Evolutionary conservation across 768 basidiomycete species (phyloP).

Genomic region (Hydnum rufescens): DNA sequence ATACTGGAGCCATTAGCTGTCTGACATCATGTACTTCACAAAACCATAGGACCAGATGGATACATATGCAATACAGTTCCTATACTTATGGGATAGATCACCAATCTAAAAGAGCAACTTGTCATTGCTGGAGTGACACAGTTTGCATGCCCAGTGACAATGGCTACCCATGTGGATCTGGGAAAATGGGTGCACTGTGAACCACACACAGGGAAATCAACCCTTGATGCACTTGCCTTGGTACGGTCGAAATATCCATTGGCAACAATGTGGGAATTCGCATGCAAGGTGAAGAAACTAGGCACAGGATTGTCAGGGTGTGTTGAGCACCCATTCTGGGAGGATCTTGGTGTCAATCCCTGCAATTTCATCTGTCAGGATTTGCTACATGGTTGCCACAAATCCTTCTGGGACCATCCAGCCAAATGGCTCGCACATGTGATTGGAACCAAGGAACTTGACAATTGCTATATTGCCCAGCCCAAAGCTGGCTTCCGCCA

Average conservation of each 20-base stretch:
- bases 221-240: background rate
- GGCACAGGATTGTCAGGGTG: constrained; percentile 12
- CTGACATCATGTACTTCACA: constrained; percentile 16
- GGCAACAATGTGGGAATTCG: constrained; percentile 26
- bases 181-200: background rate
- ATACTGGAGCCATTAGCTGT: constrained; percentile 19
- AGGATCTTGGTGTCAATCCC: constrained; percentile 12
- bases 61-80: constrained; percentile 17
- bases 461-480: constrained; percentile 11
- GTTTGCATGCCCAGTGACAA: constrained; percentile 7
- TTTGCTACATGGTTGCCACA: constrained; percentile 23
- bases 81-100: constrained; percentile 19
- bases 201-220: background rate
- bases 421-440: constrained; percentile 19
- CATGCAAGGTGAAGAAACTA: constrained; percentile 18
- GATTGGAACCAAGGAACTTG: constrained; percentile 9
- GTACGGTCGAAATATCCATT: constrained; percentile 14
- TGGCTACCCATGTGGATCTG: background rate
- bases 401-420: constrained; percentile 23
- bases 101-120: constrained; percentile 10
- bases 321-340: constrained; percentile 18
- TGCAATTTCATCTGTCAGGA: constrained; percentile 23
- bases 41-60: constrained; percentile 22
- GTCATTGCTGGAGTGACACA: constrained; percentile 4
- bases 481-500: constrained; percentile 8